These are phyloP conservation scores for Myotisia sp. DNA, from an alignment of 2,329 filamentous ascomycete genomes.

Conservation along the genomic window DNA sequence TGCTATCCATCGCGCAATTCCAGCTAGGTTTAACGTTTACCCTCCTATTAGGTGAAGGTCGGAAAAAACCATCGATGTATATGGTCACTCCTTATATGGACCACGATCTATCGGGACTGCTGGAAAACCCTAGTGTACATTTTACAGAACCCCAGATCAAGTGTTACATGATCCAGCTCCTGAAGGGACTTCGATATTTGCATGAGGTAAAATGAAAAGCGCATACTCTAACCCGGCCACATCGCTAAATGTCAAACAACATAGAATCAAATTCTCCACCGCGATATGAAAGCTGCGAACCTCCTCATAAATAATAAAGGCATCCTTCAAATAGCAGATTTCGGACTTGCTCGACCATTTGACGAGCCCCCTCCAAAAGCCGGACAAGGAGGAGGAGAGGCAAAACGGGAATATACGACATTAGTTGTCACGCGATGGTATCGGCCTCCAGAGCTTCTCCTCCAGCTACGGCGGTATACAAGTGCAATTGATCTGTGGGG, in stretches of 20 bases:
- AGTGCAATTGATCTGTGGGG: constrained; percentile 97
- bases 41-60: constrained; percentile 52
- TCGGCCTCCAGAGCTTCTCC: constrained; percentile 76
- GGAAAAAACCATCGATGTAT: constrained; percentile 71
- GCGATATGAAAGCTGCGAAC: constrained; percentile 98
- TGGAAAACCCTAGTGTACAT: constrained; percentile 82
- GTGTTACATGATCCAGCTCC: constrained; percentile 88
- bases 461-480: constrained; percentile 84
- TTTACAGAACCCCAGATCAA: constrained; percentile 90
- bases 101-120: constrained; percentile 89
- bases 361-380: constrained; percentile 66
- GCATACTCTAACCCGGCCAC: constrained; percentile 1
- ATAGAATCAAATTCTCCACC: constrained; percentile 67
- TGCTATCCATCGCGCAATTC: constrained; percentile 7
- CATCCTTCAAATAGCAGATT: constrained; percentile 91
- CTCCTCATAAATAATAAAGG: constrained; percentile 89
- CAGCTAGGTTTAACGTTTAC: constrained; percentile 7
- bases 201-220: constrained; percentile 46
- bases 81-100: constrained; percentile 99
- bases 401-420: constrained; percentile 83
- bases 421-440: constrained; percentile 97
- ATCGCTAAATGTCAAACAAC: constrained; percentile 17
- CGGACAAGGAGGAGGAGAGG: constrained; percentile 69
- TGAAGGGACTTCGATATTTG: constrained; percentile 78
- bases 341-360: constrained; percentile 85